Evolutionary conservation across 768 basidiomycete genomes (phyloP).

Genomic region (Lepiota brunneoincarnata): DNA sequence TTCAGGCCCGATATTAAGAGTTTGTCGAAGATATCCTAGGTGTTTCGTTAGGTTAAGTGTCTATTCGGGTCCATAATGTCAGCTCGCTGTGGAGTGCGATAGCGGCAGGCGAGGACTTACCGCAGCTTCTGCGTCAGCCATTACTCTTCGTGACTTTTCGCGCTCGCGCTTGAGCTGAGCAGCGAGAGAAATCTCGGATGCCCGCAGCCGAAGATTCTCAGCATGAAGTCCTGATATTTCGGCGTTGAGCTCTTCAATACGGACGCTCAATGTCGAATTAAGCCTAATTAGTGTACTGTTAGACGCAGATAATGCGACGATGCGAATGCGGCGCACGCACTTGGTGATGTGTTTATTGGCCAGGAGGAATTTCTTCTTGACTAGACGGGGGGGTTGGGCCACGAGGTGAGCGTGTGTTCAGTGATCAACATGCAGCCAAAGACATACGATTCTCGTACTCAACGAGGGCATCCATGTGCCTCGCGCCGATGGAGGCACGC

Average conservation of each 20-base stretch:
- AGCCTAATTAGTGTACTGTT: conserved; percentile 43
- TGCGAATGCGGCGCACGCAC: conserved; percentile 35
- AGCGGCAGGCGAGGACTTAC: conserved; percentile 37
- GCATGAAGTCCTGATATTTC: conserved; percentile 80
- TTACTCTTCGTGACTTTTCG: conserved; percentile 69
- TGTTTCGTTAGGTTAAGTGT: conserved; percentile 63
- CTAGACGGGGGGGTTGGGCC: conserved; percentile 42
- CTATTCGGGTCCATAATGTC: conserved; percentile 28
- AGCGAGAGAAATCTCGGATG: conserved; percentile 74
- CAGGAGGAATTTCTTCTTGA: conserved; percentile 90
- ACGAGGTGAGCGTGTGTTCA: conserved; percentile 28
- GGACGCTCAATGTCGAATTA: conserved; percentile 81
- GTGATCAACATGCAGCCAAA: conserved; percentile 13
- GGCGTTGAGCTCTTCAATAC: conserved; percentile 80
- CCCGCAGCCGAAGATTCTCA: conserved; percentile 79
- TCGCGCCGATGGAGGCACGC: conserved; percentile 58
- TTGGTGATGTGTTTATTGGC: conserved; percentile 93
- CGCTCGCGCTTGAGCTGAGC: conserved; percentile 79
- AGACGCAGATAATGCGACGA: neutral
- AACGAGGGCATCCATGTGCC: conserved; percentile 77
- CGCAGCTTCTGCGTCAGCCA: conserved; percentile 72
- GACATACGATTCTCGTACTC: conserved; percentile 84
- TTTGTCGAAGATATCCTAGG: conserved; percentile 60
- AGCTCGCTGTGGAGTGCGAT: conserved; percentile 6
- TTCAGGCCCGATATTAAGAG: conserved; percentile 43